Evolutionary conservation across 1,284 basidiomycete genomes (phyloP).

Genomic region (Paramarasmius palmivorus): DNA sequence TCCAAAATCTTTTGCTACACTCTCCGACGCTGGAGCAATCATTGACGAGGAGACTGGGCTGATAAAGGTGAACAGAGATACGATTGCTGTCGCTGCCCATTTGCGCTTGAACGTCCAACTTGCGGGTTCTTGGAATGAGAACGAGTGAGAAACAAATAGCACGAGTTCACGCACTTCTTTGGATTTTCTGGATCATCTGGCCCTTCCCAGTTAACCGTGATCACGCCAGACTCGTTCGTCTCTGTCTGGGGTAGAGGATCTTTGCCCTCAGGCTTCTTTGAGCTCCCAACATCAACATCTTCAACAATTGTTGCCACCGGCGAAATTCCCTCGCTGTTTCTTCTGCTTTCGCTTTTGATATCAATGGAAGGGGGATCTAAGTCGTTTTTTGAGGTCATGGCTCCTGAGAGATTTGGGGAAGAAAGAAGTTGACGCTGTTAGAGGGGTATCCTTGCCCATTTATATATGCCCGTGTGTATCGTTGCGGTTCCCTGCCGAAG

Average conservation of each 20-base stretch:
- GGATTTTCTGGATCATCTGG: slow-evolving; percentile 56
- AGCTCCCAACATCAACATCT: background rate
- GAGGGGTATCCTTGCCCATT: no score
- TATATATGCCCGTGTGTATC: no score
- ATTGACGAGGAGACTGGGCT: slow-evolving; percentile 53
- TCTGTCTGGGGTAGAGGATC: no score
- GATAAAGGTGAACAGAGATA: slow-evolving; percentile 53
- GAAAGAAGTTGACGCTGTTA: no score
- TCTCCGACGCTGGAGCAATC: slow-evolving; percentile 49
- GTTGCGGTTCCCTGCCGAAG: no score
- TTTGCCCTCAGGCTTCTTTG: background rate
- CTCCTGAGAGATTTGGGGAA: no score
- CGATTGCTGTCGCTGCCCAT: slow-evolving; percentile 47
- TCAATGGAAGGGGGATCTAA: no score
- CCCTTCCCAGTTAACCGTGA: slow-evolving; percentile 50
- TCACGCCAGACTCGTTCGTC: background rate
- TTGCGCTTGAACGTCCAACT: slow-evolving; percentile 51
- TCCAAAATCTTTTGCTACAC: slow-evolving; percentile 41
- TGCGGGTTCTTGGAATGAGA: background rate
- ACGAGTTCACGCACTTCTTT: slow-evolving; percentile 40
- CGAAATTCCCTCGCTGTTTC: no score
- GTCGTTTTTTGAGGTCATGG: no score
- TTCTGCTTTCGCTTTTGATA: no score
- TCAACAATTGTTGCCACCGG: no score
- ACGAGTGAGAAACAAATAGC: background rate